Conservation (phyloP, 371 early-diverging fungal genomes). For the Mortierella sp. region DNA sequence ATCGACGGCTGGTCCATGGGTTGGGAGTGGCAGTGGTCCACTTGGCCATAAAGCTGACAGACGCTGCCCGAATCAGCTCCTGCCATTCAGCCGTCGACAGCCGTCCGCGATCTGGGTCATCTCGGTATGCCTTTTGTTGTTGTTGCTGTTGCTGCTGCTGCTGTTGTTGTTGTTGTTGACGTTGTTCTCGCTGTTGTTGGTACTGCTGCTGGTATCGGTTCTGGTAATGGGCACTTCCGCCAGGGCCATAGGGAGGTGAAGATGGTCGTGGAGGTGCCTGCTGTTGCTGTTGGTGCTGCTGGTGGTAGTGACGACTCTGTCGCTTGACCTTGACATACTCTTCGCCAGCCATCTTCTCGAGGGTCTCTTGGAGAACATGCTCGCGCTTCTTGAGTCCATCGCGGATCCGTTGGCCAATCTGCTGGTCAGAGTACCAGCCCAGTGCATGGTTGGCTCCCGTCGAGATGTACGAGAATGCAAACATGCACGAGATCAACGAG, state of each 20-base stretch:
- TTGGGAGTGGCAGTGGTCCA: conserved; percentile 3
- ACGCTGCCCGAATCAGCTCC: conserved; percentile 50
- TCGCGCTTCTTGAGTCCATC: conserved; percentile 51
- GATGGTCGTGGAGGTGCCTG: conserved; percentile 2
- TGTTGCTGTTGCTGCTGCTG: conserved; percentile 8
- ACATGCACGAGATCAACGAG: conserved; percentile 36
- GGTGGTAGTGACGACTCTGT: conserved; percentile 28
- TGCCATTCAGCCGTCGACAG: conserved; percentile 54
- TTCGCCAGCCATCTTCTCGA: conserved; percentile 55
- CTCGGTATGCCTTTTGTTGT: conserved; percentile 3
- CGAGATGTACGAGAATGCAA: conserved; percentile 43
- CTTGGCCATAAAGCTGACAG: conserved; percentile 43
- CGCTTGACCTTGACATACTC: conserved; percentile 49
- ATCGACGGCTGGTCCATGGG: conserved; percentile 9
- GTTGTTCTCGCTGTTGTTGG: conserved; percentile 4
- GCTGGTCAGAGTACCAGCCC: conserved; percentile 52
- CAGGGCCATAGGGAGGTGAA: conserved; percentile 2
- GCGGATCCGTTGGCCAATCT: conserved; percentile 43
- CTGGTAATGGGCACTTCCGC: not conserved
- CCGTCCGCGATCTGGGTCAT: conserved; percentile 17
- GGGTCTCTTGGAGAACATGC: conserved; percentile 39
- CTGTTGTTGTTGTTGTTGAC: not conserved
- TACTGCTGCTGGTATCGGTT: conserved; percentile 16
- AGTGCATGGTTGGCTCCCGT: conserved; percentile 41
- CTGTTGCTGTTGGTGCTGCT: conserved; percentile 20